Evolutionary conservation across 2,329 filamentous ascomycete species (phyloP).

Genomic region (Chalara sp.): DNA sequence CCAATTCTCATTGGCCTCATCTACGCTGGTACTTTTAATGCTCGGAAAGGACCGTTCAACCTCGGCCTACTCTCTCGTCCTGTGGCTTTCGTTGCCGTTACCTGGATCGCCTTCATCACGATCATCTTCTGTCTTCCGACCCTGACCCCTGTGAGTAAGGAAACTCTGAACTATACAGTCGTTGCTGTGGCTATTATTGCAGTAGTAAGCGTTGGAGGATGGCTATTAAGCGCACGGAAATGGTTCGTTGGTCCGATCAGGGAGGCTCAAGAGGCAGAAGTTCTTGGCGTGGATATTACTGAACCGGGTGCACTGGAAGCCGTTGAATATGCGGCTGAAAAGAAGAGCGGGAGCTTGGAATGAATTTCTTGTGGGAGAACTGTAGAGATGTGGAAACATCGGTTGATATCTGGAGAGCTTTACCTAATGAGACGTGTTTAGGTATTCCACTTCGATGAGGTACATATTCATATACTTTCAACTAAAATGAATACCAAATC

Average conservation of each 20-base stretch:
- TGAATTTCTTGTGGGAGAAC: not conserved
- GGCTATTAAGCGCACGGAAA: slow-evolving; percentile 44
- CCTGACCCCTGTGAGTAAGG: slow-evolving; percentile 45
- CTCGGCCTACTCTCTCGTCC: slow-evolving; percentile 38
- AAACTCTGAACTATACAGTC: slow-evolving; percentile 53
- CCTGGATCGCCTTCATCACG: slow-evolving; percentile 49
- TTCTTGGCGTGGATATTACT: slow-evolving; percentile 37
- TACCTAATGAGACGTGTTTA: too few species aligned
- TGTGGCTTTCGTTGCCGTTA: slow-evolving; percentile 39
- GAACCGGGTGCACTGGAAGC: slow-evolving; percentile 21
- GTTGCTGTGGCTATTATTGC: slow-evolving; percentile 52
- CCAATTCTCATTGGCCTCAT: slow-evolving; percentile 49
- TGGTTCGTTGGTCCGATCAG: slow-evolving; percentile 52
- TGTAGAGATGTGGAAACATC: too few species aligned
- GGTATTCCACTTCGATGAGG: too few species aligned
- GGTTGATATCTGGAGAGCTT: too few species aligned
- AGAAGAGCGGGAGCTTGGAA: not conserved
- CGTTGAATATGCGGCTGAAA: slow-evolving; percentile 14
- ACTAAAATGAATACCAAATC: too few species aligned
- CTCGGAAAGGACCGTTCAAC: slow-evolving; percentile 49
- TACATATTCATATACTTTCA: too few species aligned
- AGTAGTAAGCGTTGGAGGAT: slow-evolving; percentile 38
- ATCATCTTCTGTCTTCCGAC: slow-evolving; percentile 45
- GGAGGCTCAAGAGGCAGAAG: slow-evolving; percentile 44
- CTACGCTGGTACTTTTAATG: slow-evolving; percentile 40